These are phyloP conservation scores for Chrysanthemum seticuspe DNA, from an alignment of 129 eudicot species.

Conservation along the genomic window DNA sequence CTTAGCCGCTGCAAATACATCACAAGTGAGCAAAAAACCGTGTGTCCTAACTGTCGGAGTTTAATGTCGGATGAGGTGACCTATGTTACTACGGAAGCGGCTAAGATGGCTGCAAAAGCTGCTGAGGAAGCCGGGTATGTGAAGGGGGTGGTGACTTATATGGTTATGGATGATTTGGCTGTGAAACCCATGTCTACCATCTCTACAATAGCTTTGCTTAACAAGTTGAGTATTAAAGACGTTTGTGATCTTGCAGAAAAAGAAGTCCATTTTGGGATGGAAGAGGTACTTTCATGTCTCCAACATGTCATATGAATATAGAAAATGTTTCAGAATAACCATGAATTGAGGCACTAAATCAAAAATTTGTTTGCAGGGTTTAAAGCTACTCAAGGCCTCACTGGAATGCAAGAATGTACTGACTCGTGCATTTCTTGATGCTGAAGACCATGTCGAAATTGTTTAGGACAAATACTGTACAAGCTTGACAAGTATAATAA, in stretches of 20 bases:
- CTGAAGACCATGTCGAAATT: slow-evolving; percentile 29
- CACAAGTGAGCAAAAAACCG: slow-evolving; percentile 11
- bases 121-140: slow-evolving; percentile 34
- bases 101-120: slow-evolving; percentile 11
- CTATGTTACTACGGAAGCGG: background rate
- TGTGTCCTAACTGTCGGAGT: slow-evolving; percentile 26
- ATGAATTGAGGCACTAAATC: background rate
- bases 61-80: background rate
- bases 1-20: slow-evolving; percentile 7
- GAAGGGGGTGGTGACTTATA: slow-evolving; percentile 43
- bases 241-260: slow-evolving; percentile 38
- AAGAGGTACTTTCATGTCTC: slow-evolving; percentile 18
- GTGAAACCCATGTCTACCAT: slow-evolving; percentile 42
- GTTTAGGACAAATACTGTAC: slow-evolving; percentile 12
- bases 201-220: slow-evolving; percentile 34
- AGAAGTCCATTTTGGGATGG: slow-evolving; percentile 32
- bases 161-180: slow-evolving; percentile 40
- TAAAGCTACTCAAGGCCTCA: slow-evolving; percentile 38
- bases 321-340: too few species aligned
- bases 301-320: too few species aligned
- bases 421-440: slow-evolving; percentile 34
- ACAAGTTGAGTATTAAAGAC: slow-evolving; percentile 31
- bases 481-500: background rate
- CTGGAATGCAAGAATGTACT: slow-evolving; percentile 38
- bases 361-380: slow-evolving; percentile 26